Evolutionary conservation across 345 rosid species (phyloP).

Genomic region (Crucihimalaya himalaica): DNA sequence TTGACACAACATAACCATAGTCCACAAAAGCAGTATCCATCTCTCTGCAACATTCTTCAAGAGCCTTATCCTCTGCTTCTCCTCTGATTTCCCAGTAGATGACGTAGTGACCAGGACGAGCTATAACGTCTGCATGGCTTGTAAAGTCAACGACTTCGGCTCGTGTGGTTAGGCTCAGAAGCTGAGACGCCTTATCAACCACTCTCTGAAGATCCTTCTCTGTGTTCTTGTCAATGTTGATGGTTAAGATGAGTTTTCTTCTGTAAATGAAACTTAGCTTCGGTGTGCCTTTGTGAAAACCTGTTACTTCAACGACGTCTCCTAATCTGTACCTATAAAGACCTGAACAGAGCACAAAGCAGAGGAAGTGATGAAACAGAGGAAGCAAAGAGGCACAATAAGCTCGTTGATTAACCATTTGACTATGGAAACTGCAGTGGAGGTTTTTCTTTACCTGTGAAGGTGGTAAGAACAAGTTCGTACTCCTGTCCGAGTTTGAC

Average conservation of each 20-base stretch:
- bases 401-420: not conserved
- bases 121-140: constrained; percentile 64
- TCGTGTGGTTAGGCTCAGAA: constrained; percentile 44
- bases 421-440: not conserved
- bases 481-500: constrained; percentile 78
- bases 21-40: constrained; percentile 84
- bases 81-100: constrained; percentile 94
- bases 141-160: constrained; percentile 90
- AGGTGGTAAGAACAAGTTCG: constrained; percentile 90
- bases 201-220: constrained; percentile 88
- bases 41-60: constrained; percentile 65
- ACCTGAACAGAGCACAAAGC: constrained; percentile 52
- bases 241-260: constrained; percentile 70
- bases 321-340: constrained; percentile 80
- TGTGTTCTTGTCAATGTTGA: constrained; percentile 96
- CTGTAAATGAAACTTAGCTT: constrained; percentile 87
- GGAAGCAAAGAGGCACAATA: not conserved
- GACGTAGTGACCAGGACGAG: constrained; percentile 78
- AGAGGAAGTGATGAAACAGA: not conserved
- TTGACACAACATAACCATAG: constrained; percentile 79
- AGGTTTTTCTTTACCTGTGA: constrained; percentile 61
- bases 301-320: constrained; percentile 86
- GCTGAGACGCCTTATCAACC: constrained; percentile 65
- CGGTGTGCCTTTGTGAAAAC: constrained; percentile 77
- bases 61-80: constrained; percentile 64